Conservation (phyloP, 306 rosid genomes). For the Cicer arietinum region DNA sequence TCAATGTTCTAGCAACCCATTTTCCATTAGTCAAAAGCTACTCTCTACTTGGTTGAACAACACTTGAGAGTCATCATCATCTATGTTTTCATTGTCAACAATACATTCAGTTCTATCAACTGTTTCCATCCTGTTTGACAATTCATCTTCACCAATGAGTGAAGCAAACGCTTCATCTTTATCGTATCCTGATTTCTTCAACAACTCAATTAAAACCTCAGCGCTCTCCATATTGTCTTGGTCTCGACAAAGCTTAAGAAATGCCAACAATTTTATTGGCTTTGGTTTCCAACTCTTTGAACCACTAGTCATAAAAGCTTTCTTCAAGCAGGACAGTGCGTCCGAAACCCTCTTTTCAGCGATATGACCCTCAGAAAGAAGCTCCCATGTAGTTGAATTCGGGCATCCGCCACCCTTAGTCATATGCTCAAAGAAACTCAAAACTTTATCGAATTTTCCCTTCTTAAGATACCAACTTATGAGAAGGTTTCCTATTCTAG, state of each 20-base stretch:
- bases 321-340: conserved; percentile 73
- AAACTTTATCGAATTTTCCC: conserved; percentile 64
- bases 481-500: conserved; percentile 82
- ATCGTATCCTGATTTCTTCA: conserved; percentile 62
- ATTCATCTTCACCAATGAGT: conserved; percentile 50
- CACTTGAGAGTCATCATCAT: conserved; percentile 61
- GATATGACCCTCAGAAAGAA: conserved; percentile 67
- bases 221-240: conserved; percentile 58
- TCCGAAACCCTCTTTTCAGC: conserved; percentile 59
- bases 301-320: conserved; percentile 66
- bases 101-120: conserved; percentile 39
- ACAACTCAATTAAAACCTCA: conserved; percentile 56
- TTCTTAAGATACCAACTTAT: conserved; percentile 61
- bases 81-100: conserved; percentile 39
- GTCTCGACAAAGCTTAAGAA: conserved; percentile 63
- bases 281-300: conserved; percentile 83
- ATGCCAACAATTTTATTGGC: conserved; percentile 56
- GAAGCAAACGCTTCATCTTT: conserved; percentile 60
- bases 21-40: conserved; percentile 34
- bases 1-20: conserved; percentile 23
- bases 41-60: conserved; percentile 59
- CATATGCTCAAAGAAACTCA: conserved; percentile 62
- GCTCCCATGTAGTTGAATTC: conserved; percentile 87
- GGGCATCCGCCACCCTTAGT: conserved; percentile 69
- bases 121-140: conserved; percentile 30